Evolutionary conservation across 352 stramenopile genomes (phyloP).

Genomic region (Phytophthora ohioensis): DNA sequence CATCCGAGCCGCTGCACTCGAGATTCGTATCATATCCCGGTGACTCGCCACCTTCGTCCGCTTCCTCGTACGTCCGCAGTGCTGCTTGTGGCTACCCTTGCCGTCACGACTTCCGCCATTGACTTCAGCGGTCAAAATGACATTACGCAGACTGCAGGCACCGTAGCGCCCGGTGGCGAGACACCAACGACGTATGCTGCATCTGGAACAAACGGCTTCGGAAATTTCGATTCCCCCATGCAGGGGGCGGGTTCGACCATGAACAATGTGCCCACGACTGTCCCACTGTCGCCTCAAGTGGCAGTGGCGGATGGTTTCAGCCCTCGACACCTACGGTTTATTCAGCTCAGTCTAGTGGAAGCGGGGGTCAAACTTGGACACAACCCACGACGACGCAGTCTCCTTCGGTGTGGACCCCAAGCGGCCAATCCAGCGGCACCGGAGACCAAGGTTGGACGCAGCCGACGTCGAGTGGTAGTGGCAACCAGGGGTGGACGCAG

Average conservation of each 20-base stretch:
- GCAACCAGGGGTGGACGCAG: constrained; percentile 3
- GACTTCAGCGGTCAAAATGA: constrained; percentile 29
- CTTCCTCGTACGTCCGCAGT: constrained; percentile 13
- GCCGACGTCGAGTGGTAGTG: background rate
- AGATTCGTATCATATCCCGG: constrained; percentile 16
- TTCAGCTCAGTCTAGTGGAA: constrained; percentile 12
- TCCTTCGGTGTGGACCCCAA: constrained; percentile 5
- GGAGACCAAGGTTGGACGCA: background rate
- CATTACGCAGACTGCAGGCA: constrained; percentile 20
- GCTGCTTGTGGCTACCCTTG: constrained; percentile 14
- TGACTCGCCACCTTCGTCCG: background rate
- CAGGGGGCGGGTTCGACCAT: constrained; percentile 19
- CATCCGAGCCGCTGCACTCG: constrained; percentile 27
- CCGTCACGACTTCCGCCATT: constrained; percentile 16
- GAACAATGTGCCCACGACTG: constrained; percentile 19
- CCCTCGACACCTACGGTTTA: constrained; percentile 19
- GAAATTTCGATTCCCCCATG: constrained; percentile 7
- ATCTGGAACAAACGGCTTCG: constrained; percentile 7
- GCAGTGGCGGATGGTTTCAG: constrained; percentile 16
- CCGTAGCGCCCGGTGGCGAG: constrained; percentile 8
- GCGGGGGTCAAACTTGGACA: constrained; percentile 14
- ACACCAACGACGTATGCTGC: constrained; percentile 7
- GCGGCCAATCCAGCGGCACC: constrained; percentile 4
- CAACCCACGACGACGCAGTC: constrained; percentile 10
- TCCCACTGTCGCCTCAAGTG: constrained; percentile 9